A percentile compares a stretch with the other conserved stretches of the same genome.
Evolutionary conservation across 768 basidiomycete species (phyloP).

Genomic region (Kwoniella dendrophila): DNA sequence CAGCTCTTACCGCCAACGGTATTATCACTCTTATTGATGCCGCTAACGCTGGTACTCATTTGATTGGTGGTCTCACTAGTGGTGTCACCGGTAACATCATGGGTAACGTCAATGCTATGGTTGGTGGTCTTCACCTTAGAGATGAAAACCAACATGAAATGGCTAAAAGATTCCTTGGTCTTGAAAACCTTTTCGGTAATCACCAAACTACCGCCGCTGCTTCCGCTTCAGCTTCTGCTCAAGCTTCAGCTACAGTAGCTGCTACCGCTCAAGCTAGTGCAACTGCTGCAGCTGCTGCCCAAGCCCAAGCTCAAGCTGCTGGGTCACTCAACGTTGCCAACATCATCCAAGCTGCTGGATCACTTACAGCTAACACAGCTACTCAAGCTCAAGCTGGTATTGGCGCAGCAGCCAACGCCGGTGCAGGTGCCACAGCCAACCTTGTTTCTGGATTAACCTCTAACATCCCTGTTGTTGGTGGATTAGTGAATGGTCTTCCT

Average conservation of each 20-base stretch:
- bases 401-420: slow-evolving; percentile 3
- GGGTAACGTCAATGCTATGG: neutral
- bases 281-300: slow-evolving; percentile 8
- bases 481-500: slow-evolving; percentile 17
- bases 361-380: slow-evolving; percentile 13
- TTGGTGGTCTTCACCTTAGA: slow-evolving; percentile 21
- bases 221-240: slow-evolving; percentile 4
- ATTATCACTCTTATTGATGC: slow-evolving; percentile 27
- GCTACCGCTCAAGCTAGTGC: slow-evolving; percentile 3
- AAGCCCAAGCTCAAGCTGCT: slow-evolving; percentile 17
- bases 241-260: neutral
- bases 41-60: slow-evolving; percentile 15
- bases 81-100: slow-evolving; percentile 5
- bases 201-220: neutral
- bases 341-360: slow-evolving; percentile 18
- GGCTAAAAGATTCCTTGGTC: slow-evolving; percentile 19
- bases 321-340: slow-evolving; percentile 21
- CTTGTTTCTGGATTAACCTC: slow-evolving; percentile 8
- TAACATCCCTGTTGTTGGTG: slow-evolving; percentile 15
- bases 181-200: slow-evolving; percentile 21
- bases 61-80: slow-evolving; percentile 1
- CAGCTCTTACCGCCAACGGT: slow-evolving; percentile 18
- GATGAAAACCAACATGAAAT: slow-evolving; percentile 5
- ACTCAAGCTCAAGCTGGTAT: slow-evolving; percentile 8
- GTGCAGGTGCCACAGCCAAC: neutral